Evolutionary conservation across 2,329 filamentous ascomycete genomes (phyloP), one percentile per base, ranked within the genome.

Genomic region (Dothideomycetes sp.): DNA sequence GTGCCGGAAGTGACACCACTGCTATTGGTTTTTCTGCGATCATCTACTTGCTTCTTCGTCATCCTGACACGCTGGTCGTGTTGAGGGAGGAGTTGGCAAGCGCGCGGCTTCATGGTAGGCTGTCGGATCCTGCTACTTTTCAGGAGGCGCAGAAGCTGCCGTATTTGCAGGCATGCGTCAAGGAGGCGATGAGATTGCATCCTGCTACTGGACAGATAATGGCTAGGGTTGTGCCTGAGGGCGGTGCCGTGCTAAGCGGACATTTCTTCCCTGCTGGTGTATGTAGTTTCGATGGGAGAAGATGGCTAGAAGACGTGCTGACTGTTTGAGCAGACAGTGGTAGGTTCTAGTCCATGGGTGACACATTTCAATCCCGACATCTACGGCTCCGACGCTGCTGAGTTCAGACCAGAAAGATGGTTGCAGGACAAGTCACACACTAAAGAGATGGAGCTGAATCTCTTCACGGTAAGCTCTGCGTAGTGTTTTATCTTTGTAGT

Each of bases 151-250:
- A 31, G 19, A 46, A 36, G 5, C 38, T 55, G 1, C 52, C 54
- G 0, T 73, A 73, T 48, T 62, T 76, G 60, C 68, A 24, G 32
- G 70, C 71, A 3, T 63, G 70, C 3, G 60, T 76, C 17, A 67
- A 65, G 15, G 74, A 78, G 51, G 58, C 65, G 0, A 53, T 69
- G 45, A 63, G 72, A 2, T 51, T 72, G 7, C 67, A 72, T 45
- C 69, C 72, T 1, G 22, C 36, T 36, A 50, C 58, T 1, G 57
- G 56, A 2, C 42, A 62, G 4, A 50, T 51, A 0, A 47, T 66
- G 2, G 57, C 60, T 31, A 52, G 63, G 1, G 35, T 55, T n/a
- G 57, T 63, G 0, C 57, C 61, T 0, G 19, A 36, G 0, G 49
- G 45, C 8, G 57, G 61, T 1, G 40, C 52, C 2, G 38, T 44